A percentile compares a stretch with the other conserved stretches of the same genome.
Evolutionary conservation across 2,329 filamentous ascomycete genomes (phyloP).

Genomic region (Pseudogymnoascus sp.): DNA sequence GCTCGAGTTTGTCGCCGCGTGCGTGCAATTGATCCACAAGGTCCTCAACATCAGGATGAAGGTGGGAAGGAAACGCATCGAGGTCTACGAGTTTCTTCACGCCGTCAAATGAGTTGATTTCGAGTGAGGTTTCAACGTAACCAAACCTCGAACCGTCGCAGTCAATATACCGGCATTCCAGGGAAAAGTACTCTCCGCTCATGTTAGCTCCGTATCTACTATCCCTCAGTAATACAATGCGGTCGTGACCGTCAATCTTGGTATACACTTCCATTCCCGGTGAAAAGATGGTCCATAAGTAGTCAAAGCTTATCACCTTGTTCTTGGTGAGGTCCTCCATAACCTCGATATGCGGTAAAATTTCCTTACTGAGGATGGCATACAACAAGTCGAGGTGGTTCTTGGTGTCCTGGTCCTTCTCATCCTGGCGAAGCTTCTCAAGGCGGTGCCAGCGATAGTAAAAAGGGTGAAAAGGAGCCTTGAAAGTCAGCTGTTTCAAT

Average conservation of each 20-base stretch:
- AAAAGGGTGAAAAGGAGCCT: conserved; percentile 30
- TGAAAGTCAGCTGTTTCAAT: conserved; percentile 28
- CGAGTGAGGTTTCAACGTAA: conserved; percentile 14
- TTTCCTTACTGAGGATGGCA: conserved; percentile 26
- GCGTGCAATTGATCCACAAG: conserved; percentile 12
- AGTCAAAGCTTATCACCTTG: conserved; percentile 34
- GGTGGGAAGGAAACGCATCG: conserved; percentile 15
- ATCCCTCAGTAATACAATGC: conserved; percentile 15
- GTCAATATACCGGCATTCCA: conserved; percentile 16
- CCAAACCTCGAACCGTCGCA: conserved; percentile 16
- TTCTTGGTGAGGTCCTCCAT: conserved; percentile 29
- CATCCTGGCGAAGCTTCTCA: conserved; percentile 18
- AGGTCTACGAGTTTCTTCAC: conserved; percentile 14
- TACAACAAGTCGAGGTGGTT: conserved; percentile 29
- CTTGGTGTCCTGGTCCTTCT: conserved; percentile 24
- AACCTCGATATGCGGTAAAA: conserved; percentile 15
- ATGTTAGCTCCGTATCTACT: conserved; percentile 21
- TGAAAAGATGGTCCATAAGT: conserved; percentile 33
- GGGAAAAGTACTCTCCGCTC: conserved; percentile 15
- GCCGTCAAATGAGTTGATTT: conserved; percentile 14
- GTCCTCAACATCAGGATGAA: conserved; percentile 13
- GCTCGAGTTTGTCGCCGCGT: conserved; percentile 12
- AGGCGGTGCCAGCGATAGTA: conserved; percentile 30
- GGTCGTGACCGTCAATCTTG: conserved; percentile 16
- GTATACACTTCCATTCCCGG: conserved; percentile 18